phyloP scores from a whole-genome alignment of 2,329 filamentous ascomycete genomes.

The Stemphylium vesicarium region DNA sequence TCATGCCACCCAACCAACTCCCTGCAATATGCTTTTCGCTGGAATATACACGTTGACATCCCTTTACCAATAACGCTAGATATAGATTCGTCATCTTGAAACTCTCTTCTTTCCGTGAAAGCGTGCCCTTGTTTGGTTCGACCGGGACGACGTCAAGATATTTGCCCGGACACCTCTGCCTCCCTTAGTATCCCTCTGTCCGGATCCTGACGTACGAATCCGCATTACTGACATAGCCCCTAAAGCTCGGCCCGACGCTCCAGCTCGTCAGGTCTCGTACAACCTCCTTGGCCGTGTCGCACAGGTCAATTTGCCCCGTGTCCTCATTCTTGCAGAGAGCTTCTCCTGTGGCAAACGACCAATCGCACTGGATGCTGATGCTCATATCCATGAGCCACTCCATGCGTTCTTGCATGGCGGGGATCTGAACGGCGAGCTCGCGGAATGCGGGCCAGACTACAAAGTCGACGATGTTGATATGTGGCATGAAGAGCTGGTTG shows the following conservation, averaged over 20 bases:
- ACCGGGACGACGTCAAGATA: not conserved
- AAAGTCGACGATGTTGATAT: constrained; percentile 32
- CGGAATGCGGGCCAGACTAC: constrained; percentile 35
- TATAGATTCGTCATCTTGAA: not conserved
- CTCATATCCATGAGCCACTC: constrained; percentile 34
- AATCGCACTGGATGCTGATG: constrained; percentile 24
- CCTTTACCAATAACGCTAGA: not conserved
- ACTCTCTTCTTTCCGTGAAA: not conserved
- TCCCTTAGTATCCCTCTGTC: constrained; percentile 20
- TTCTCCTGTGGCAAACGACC: constrained; percentile 19
- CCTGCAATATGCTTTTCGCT: not conserved
- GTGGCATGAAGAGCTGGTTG: constrained; percentile 36
- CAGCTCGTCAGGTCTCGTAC: constrained; percentile 25
- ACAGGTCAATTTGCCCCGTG: constrained; percentile 24
- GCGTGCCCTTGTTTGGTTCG: not conserved
- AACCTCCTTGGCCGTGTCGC: constrained; percentile 19
- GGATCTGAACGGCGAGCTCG: constrained; percentile 31
- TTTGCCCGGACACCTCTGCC: not conserved
- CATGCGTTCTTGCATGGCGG: constrained; percentile 34
- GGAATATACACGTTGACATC: not conserved
- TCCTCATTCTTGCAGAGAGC: constrained; percentile 15
- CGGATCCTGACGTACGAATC: constrained; percentile 33
- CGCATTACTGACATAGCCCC: constrained; percentile 32
- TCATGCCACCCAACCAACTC: no score
- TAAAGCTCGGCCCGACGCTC: constrained; percentile 31